A percentile compares a stretch with the other conserved stretches of the same genome.
phyloP scores from a whole-genome alignment of 176 grass and related monocot species.

The Tuctoria greenei region DNA sequence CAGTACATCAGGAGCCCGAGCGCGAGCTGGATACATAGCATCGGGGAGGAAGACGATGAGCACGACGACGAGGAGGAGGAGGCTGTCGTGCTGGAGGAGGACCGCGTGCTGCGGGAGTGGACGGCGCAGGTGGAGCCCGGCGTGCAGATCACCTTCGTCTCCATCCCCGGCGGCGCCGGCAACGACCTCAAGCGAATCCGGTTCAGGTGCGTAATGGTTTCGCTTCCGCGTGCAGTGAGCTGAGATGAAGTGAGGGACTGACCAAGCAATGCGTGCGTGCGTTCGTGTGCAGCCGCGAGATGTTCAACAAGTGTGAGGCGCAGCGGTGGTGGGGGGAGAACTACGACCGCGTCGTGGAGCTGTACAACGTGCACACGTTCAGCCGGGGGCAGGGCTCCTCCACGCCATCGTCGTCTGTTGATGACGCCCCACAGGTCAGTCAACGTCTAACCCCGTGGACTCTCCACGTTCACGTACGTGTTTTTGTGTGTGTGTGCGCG shows the following conservation, averaged over 20 bases:
- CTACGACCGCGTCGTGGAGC: slow-evolving; percentile 98
- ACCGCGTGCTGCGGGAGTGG: slow-evolving; percentile 80
- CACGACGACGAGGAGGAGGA: slow-evolving; percentile 31
- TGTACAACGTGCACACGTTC: slow-evolving; percentile 97
- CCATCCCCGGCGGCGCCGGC: slow-evolving; percentile 77
- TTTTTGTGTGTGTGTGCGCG: neutral
- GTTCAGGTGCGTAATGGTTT: slow-evolving; percentile 56
- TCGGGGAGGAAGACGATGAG: slow-evolving; percentile 33
- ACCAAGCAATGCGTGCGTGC: neutral
- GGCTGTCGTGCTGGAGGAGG: slow-evolving; percentile 60
- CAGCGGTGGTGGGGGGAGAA: slow-evolving; percentile 99
- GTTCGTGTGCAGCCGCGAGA: slow-evolving; percentile 58
- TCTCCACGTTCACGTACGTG: no score
- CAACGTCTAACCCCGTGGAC: neutral
- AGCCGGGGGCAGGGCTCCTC: slow-evolving; percentile 81
- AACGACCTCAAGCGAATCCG: slow-evolving; percentile 97
- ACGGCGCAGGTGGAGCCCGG: slow-evolving; percentile 96
- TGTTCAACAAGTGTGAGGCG: slow-evolving; percentile 99
- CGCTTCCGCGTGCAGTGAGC: neutral
- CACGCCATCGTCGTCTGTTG: slow-evolving; percentile 72
- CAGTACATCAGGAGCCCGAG: slow-evolving; percentile 48
- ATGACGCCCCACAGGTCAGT: slow-evolving; percentile 52
- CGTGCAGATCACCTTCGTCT: slow-evolving; percentile 96
- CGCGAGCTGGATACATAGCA: slow-evolving; percentile 44
- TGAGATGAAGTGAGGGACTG: neutral